phyloP scores from a whole-genome alignment of 78 protist genomes.

The Acrasis kona region DNA sequence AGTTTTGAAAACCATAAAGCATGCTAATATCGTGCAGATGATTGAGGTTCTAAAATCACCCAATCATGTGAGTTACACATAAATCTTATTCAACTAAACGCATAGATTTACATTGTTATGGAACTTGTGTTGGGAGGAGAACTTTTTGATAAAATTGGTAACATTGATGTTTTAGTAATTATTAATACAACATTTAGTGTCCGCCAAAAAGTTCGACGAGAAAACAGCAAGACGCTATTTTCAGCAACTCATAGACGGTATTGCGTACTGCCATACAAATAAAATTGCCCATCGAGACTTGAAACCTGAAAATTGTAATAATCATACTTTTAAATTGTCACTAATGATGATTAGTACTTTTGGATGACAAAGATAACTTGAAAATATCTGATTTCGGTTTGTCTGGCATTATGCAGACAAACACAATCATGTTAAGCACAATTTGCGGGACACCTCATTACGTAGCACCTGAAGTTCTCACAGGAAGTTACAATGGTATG shows the following conservation, averaged over 20 bases:
- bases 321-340: slow-evolving; percentile 49
- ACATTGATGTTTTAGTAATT: slow-evolving; percentile 53
- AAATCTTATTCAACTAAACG: too few relatives aligned
- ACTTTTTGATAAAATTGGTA: slow-evolving; percentile 22
- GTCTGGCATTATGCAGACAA: background rate
- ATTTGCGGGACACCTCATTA: slow-evolving; percentile 33
- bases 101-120: slow-evolving; percentile 25
- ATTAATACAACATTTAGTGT: too few relatives aligned
- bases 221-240: slow-evolving; percentile 17
- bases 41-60: slow-evolving; percentile 10
- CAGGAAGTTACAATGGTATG: slow-evolving; percentile 41
- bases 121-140: slow-evolving; percentile 40
- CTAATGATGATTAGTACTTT: slow-evolving; percentile 64
- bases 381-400: slow-evolving; percentile 67
- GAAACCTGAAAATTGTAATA: background rate
- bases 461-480: slow-evolving; percentile 30
- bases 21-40: slow-evolving; percentile 17
- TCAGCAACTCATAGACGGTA: slow-evolving; percentile 21
- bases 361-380: slow-evolving; percentile 16
- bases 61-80: too few relatives aligned
- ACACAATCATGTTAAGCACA: slow-evolving; percentile 4
- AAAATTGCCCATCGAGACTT: slow-evolving; percentile 37
- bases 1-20: slow-evolving; percentile 8
- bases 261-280: slow-evolving; percentile 25
- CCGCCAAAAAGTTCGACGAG: slow-evolving; percentile 1